Base-by-base conservation (phyloP, 2,329 filamentous ascomycete species). In the Trichoderma atroviride region DNA sequence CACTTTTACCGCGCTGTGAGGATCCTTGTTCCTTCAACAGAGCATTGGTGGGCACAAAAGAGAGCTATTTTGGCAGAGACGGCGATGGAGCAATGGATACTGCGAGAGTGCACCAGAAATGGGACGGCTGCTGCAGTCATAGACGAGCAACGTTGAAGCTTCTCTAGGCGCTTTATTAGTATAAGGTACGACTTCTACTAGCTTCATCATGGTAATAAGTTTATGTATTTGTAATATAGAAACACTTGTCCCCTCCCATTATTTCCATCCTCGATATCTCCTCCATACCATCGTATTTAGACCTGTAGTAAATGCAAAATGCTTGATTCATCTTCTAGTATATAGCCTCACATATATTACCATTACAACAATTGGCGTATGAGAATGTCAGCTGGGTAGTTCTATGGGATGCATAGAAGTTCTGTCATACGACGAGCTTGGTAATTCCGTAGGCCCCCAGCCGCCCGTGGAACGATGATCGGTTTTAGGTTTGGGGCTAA, bases 401-500 rank as follows among this genome's bases (percentile, higher is more conserved):
- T 67, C 64, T 52, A 67, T 31, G 4, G n/a, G 29, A 59, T 59
- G 16, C 3, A 52, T 5, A 22, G 22, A 16, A 22, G 10, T 22
- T n/a, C 53, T 58, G 29, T 37, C 43, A 9, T 40, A 35, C 16
- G 58, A 31, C 16, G 64, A 35, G 43, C 55, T 56, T 37, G 24
- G 40, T 43, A 67, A 22, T 53, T 67, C 64, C 19, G 31, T 67
- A 37, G 64, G 64, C 22, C 64, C 64, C 64, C 64, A 67, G 43
- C 64, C 64, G 11, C 64, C 64, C 1, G 55, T 67, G 29, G 10
- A 37, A 6, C 64, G 64, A 59, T 59, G 64, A 4, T 14, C 4
- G 13, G 1, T 35, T 43, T 31, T 59, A 29, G 1, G 59, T 22
- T 50, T 52, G 31, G 29, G 52, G n/a, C 55, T 52, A 11, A n/a